These are phyloP conservation scores for Xylariaceae sp. DNA, from an alignment of 2,329 filamentous ascomycete species.

Conservation along the genomic window DNA sequence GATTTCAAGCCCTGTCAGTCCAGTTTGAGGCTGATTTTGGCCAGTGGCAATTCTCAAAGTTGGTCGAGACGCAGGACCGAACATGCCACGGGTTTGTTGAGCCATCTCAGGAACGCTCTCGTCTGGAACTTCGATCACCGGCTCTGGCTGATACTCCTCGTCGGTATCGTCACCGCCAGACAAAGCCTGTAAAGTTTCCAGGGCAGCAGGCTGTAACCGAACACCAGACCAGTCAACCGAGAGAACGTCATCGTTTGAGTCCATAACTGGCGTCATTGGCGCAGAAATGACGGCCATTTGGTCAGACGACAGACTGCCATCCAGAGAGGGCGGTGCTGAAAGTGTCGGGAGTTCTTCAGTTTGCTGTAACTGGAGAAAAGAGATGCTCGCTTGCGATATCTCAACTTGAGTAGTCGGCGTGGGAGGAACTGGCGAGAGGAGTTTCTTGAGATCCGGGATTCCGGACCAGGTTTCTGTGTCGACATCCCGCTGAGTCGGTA, in stretches of 20 bases:
- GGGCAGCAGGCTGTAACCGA: constrained; percentile 70
- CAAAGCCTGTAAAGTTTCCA: constrained; percentile 74
- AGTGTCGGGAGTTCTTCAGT: constrained; percentile 63
- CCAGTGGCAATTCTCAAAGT: constrained; percentile 39
- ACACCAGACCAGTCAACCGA: constrained; percentile 67
- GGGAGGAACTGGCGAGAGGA: constrained; percentile 54
- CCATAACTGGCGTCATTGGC: constrained; percentile 74
- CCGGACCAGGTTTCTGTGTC: constrained; percentile 41
- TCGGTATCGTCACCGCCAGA: constrained; percentile 51
- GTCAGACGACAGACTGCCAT: constrained; percentile 83
- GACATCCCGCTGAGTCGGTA: constrained; percentile 39
- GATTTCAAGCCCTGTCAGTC: constrained; percentile 76
- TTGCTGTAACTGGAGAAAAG: constrained; percentile 61
- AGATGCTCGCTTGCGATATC: constrained; percentile 70
- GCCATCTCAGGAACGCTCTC: constrained; percentile 46
- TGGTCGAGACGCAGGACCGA: constrained; percentile 39
- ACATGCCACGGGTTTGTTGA: constrained; percentile 46
- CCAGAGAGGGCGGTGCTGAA: constrained; percentile 80
- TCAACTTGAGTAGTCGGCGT: constrained; percentile 64
- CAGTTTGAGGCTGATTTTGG: constrained; percentile 59
- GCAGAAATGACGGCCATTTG: constrained; percentile 79
- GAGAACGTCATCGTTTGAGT: constrained; percentile 46
- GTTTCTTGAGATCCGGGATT: constrained; percentile 41
- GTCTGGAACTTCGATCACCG: constrained; percentile 47
- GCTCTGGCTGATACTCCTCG: constrained; percentile 57